A percentile compares a stretch with the other conserved stretches of the same genome.
Conservation (phyloP, 2,329 filamentous ascomycete genomes). For the Fusarium humuli region DNA sequence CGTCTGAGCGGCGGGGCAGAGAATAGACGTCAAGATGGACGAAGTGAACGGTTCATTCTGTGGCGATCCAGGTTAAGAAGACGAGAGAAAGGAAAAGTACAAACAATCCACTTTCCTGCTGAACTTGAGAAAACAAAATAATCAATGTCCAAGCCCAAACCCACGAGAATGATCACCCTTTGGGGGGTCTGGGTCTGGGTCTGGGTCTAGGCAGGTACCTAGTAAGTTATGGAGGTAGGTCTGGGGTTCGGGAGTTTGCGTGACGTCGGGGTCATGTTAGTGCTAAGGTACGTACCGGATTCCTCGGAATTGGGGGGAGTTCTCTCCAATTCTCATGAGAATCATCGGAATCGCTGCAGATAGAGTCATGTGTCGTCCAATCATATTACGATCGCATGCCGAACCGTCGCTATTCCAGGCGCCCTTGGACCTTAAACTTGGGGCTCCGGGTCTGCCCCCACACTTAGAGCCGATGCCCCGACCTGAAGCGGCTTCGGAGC, state of each 20-base stretch:
- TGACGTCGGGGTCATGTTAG: constrained; percentile 38
- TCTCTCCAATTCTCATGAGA: constrained; percentile 16
- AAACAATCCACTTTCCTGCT: background rate
- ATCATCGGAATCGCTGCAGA: constrained; percentile 22
- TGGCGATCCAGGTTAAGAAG: constrained; percentile 7
- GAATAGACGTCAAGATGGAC: constrained; percentile 38
- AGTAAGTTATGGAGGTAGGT: constrained; percentile 7
- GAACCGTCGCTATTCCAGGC: constrained; percentile 1
- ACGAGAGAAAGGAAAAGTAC: background rate
- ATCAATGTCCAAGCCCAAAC: constrained; percentile 4
- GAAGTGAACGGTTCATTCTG: constrained; percentile 38
- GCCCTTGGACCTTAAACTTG: constrained; percentile 1
- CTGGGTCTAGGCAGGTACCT: constrained; percentile 11
- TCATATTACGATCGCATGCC: constrained; percentile 30
- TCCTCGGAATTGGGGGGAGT: constrained; percentile 30
- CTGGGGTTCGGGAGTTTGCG: constrained; percentile 41
- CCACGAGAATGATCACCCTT: constrained; percentile 30
- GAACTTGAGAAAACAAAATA: background rate
- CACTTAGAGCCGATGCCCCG: constrained; percentile 47
- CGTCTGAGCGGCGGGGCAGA: constrained; percentile 42
- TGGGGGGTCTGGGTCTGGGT: constrained; percentile 34
- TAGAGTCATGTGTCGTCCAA: constrained; percentile 11
- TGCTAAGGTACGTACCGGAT: constrained; percentile 12
- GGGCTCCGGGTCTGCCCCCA: constrained; percentile 31
- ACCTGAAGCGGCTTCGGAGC: constrained; percentile 43